Percentiles rank a stretch among this genome's conserved stretches.
phyloP scores from a whole-genome alignment of 2,329 filamentous ascomycete species.

The Allantophomopsis lycopodina region DNA sequence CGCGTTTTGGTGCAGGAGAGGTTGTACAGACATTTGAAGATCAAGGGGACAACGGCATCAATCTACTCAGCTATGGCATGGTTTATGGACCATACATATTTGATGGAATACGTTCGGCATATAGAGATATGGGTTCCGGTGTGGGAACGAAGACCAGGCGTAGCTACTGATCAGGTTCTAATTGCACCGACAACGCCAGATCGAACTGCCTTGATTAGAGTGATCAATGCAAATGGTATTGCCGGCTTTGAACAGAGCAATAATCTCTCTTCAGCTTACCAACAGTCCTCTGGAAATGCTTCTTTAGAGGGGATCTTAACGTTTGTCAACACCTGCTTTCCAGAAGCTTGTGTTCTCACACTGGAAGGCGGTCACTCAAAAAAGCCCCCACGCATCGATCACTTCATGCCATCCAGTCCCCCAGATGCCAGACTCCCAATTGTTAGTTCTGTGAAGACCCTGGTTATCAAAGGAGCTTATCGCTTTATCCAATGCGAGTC shows the following conservation, averaged over 20 bases:
- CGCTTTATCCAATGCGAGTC: slow-evolving; percentile 52
- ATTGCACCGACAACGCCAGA: slow-evolving; percentile 13
- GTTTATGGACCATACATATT: slow-evolving; percentile 42
- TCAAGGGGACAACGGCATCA: slow-evolving; percentile 56
- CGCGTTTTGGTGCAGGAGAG: slow-evolving; percentile 54
- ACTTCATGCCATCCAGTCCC: slow-evolving; percentile 24
- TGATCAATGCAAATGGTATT: slow-evolving; percentile 28
- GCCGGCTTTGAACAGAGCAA: slow-evolving; percentile 1
- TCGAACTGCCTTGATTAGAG: slow-evolving; percentile 9
- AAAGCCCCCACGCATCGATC: slow-evolving; percentile 54
- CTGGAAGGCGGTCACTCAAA: slow-evolving; percentile 67
- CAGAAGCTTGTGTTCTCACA: slow-evolving; percentile 50
- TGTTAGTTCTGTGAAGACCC: slow-evolving; percentile 41
- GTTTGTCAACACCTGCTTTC: slow-evolving; percentile 41
- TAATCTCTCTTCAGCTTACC: slow-evolving; percentile 26
- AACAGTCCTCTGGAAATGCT: slow-evolving; percentile 50
- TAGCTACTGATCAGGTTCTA: slow-evolving; percentile 12
- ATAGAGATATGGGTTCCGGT: slow-evolving; percentile 70
- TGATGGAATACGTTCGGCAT: slow-evolving; percentile 53
- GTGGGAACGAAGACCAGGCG: slow-evolving; percentile 28
- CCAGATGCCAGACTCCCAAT: slow-evolving; percentile 6
- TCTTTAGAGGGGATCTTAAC: slow-evolving; percentile 56
- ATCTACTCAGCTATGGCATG: slow-evolving; percentile 45
- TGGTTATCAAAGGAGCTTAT: slow-evolving; percentile 66
- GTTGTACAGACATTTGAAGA: slow-evolving; percentile 62